Evolutionary conservation across 495 filamentous ascomycete species (phyloP).

Genomic region (Halenospora varia): DNA sequence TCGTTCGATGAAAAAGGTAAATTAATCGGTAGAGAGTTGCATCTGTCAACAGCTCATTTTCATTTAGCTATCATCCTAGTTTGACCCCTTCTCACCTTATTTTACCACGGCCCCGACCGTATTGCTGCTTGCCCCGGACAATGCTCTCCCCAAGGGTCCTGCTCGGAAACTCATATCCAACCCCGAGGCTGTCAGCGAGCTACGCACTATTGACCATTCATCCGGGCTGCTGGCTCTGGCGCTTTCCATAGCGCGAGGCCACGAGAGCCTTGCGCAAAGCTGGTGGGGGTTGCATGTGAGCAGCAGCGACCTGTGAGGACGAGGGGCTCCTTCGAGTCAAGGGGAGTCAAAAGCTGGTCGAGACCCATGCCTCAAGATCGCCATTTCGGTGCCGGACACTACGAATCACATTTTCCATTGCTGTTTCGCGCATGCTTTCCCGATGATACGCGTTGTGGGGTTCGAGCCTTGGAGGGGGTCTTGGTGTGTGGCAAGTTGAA

Average conservation of each 20-base stretch:
- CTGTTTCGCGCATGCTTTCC: neutral
- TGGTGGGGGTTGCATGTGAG: neutral
- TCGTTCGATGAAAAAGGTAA: neutral
- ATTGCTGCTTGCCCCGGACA: neutral
- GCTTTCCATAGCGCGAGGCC: neutral
- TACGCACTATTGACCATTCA: neutral
- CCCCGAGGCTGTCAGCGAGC: neutral
- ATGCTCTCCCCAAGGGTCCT: neutral
- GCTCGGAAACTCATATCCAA: slow-evolving; percentile 2
- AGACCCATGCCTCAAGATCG: neutral
- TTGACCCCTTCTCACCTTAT: neutral
- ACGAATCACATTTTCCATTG: neutral
- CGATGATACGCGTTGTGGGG: neutral
- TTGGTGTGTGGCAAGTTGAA: neutral
- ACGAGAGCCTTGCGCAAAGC: neutral
- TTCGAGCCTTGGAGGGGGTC: neutral
- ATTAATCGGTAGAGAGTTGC: neutral
- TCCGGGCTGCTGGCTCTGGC: neutral
- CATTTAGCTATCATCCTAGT: neutral
- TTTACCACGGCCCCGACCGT: neutral
- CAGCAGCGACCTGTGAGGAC: neutral
- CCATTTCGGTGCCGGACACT: neutral
- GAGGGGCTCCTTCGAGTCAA: neutral
- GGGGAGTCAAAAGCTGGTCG: too few relatives aligned
- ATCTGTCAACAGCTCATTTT: neutral